Conservation (phyloP, 495 filamentous ascomycete genomes). For the Astrothelium macrocarpum region DNA sequence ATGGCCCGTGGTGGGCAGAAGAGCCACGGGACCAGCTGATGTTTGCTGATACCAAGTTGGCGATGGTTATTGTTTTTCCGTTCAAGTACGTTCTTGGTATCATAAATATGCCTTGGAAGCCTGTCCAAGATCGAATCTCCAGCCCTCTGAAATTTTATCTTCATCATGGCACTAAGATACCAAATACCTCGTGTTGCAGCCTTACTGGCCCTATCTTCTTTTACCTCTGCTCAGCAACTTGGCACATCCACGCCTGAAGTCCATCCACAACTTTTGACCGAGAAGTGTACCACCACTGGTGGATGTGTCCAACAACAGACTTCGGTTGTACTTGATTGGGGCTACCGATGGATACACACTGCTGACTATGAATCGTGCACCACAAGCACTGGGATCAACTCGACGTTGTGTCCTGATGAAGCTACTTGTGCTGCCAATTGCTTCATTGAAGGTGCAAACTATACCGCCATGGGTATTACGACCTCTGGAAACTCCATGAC, state of each 20-base stretch:
- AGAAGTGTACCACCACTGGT: conserved; percentile 25
- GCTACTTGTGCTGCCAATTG: conserved; percentile 24
- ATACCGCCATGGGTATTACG: conserved; percentile 24
- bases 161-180: neutral
- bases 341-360: conserved; percentile 22
- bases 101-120: neutral
- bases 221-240: conserved; percentile 24
- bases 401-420: conserved; percentile 19
- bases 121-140: neutral
- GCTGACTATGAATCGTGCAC: conserved; percentile 16
- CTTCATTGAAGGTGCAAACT: conserved; percentile 27
- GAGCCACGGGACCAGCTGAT: neutral
- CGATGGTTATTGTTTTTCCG: neutral
- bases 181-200: neutral
- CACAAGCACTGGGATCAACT: conserved; percentile 19
- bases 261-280: conserved; percentile 27
- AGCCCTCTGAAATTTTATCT: neutral
- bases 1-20: neutral
- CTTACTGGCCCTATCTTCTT: conserved; percentile 8
- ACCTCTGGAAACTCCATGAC: conserved; percentile 22
- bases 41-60: neutral
- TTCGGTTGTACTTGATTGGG: conserved; percentile 28
- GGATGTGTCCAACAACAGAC: conserved; percentile 26
- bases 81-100: neutral
- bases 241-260: conserved; percentile 20